phyloP scores from a whole-genome alignment of 495 filamentous ascomycete species.

The Jackrogersella minutella region DNA sequence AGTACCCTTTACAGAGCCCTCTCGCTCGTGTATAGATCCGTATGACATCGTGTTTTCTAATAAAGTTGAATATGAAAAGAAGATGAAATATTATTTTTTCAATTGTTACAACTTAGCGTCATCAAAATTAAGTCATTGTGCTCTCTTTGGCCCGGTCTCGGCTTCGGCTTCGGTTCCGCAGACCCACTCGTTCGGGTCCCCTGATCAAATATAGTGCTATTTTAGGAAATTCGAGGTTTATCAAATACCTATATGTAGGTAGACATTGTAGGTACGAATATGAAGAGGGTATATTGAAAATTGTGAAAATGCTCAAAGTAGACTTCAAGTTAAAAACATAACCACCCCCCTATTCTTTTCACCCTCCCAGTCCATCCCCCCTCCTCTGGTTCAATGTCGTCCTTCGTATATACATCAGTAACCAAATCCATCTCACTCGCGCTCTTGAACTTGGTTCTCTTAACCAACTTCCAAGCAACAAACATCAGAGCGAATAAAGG shows the following conservation, averaged over 20 bases:
- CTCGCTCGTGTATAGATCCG: conserved; percentile 13
- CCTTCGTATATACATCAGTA: conserved; percentile 39
- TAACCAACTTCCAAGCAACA: conserved; percentile 61
- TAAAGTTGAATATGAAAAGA: background rate
- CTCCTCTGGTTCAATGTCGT: conserved; percentile 29
- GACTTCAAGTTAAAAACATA: conserved; percentile 22
- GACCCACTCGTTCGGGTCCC: background rate
- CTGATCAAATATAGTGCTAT: background rate
- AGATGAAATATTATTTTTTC: background rate
- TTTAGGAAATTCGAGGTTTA: too few species aligned
- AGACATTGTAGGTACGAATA: background rate
- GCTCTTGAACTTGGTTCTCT: conserved; percentile 55
- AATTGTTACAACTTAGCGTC: background rate
- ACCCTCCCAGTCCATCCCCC: conserved; percentile 18
- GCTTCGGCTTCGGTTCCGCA: conserved; percentile 26
- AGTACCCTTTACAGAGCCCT: background rate
- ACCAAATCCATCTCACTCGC: conserved; percentile 63
- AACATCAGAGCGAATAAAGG: conserved; percentile 64
- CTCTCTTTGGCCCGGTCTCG: conserved; percentile 19
- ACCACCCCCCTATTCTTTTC: conserved; percentile 32
- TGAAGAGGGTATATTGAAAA: background rate
- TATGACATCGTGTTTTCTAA: conserved; percentile 24
- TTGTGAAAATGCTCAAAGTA: background rate
- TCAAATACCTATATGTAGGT: background rate
- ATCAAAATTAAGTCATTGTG: conserved; percentile 1